A percentile compares a stretch with the other conserved stretches of the same genome.
These are phyloP conservation scores for Metschnikowia matae DNA, from an alignment of 805 yeast species.

Conservation along the genomic window DNA sequence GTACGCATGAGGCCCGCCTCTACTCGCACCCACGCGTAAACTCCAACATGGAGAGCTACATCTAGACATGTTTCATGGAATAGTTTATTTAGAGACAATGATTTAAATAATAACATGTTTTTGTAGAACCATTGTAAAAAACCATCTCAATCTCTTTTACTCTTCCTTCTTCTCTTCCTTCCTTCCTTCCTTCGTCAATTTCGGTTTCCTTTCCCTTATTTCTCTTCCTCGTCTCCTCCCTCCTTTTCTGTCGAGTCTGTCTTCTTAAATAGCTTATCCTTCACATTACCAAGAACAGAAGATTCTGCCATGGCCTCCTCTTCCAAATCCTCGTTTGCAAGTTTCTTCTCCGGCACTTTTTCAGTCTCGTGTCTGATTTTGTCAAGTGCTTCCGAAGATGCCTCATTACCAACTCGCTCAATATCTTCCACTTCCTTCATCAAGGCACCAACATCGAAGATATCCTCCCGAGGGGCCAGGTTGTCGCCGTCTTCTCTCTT, in stretches of 20 bases:
- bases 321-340: constrained; percentile 12
- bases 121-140: too few relatives aligned
- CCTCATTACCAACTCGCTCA: constrained; percentile 31
- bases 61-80: not conserved
- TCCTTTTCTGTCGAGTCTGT: not conserved
- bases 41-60: not conserved
- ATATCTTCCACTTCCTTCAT: constrained; percentile 42
- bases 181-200: too few relatives aligned
- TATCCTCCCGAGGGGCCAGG: constrained; percentile 11
- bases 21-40: constrained; percentile 4
- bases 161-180: too few relatives aligned
- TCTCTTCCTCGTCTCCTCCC: not conserved
- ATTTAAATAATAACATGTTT: not conserved
- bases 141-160: too few relatives aligned
- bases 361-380: constrained; percentile 9
- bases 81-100: not conserved
- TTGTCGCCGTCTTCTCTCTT: constrained; percentile 5
- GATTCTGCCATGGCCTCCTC: constrained; percentile 10
- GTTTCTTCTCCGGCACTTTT: not conserved
- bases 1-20: constrained; percentile 9
- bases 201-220: not conserved
- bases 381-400: constrained; percentile 7
- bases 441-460: constrained; percentile 46
- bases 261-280: constrained; percentile 2
- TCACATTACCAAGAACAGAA: constrained; percentile 5